phyloP scores from a whole-genome alignment of 441 rosid species.

The Mallotus japonicus region DNA sequence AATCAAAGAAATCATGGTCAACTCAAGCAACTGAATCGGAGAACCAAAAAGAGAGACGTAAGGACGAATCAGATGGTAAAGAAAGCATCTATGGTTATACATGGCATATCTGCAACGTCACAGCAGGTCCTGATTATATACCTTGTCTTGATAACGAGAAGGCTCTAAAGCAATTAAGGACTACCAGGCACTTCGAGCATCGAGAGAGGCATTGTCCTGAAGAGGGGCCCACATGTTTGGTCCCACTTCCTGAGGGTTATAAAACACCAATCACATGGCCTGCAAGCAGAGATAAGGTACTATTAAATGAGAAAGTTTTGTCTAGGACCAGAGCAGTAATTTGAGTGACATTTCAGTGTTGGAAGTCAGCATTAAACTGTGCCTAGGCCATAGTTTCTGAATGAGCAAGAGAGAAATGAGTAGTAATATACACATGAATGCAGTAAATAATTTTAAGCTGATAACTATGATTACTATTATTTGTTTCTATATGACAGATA shows the following conservation, averaged over 20 bases:
- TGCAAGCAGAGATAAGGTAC: conserved; percentile 80
- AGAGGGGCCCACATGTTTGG: conserved; percentile 72
- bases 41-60: conserved; percentile 73
- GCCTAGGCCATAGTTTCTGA: too few species aligned
- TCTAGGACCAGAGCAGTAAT: too few species aligned
- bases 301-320: too few species aligned
- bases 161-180: conserved; percentile 49
- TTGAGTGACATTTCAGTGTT: too few species aligned
- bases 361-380: too few species aligned
- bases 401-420: too few species aligned
- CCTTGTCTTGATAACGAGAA: conserved; percentile 92
- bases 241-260: conserved; percentile 64
- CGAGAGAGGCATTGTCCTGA: conserved; percentile 96
- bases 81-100: conserved; percentile 38
- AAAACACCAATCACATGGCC: conserved; percentile 75
- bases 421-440: too few species aligned
- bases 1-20: conserved; percentile 75
- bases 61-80: conserved; percentile 35
- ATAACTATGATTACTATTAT: not conserved
- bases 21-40: conserved; percentile 79
- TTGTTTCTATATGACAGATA: conserved; percentile 47
- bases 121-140: conserved; percentile 81
- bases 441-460: too few species aligned
- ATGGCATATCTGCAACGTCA: conserved; percentile 79
- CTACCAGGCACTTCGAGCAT: conserved; percentile 72